Evolutionary conservation across 768 basidiomycete genomes (phyloP), one percentile per base, ranked within the genome.

Genomic region (Hirschioporus abietinus): DNA sequence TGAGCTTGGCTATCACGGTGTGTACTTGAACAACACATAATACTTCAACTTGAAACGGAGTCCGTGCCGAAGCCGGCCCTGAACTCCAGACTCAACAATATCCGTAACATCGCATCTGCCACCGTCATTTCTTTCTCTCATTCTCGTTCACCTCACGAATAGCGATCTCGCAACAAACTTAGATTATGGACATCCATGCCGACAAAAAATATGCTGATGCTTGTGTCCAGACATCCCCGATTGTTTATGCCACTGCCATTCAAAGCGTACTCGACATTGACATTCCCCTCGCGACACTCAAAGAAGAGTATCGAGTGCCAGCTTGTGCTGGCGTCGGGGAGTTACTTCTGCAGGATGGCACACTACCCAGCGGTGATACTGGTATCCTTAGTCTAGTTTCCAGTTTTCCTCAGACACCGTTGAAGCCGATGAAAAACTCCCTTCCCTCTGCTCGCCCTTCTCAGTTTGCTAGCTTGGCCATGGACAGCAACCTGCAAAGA

Each of bases 221-320:
- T 7, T 26, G 63, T 36, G 63, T 64, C 35, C 63, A 64, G 35
- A 64, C 63, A 34, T 64, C 63, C 27, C 63, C 63, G 18, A 24
- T 26, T 10, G 23, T 27, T 10, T 18, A 17, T 61, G 60, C 36
- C 63, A 24, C 63, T 25, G 9, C 15, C 30, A 17, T 15, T 26
- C 24, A 52, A 35, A 17, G 15, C 27, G 10, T 15, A 52, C 30
- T 30, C 30, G 26, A 30, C 35, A 8, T 15, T 20, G 63, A 64
- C 17, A 12, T 64, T 25, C 63, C 63, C 30, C 18, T 12, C 20
- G 26, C 35, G 23, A 64, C 18, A 64, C 34, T 35, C 35, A 52
- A 64, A 64, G 23, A 26, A 18, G 34, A 64, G 8, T 25, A 12
- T 52, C 34, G 10, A 64, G 36, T 17, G 6, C 9, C 25, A 52